These are phyloP conservation scores for Colletotrichum sp. DNA, from an alignment of 2,329 filamentous ascomycete genomes.

Conservation along the genomic window DNA sequence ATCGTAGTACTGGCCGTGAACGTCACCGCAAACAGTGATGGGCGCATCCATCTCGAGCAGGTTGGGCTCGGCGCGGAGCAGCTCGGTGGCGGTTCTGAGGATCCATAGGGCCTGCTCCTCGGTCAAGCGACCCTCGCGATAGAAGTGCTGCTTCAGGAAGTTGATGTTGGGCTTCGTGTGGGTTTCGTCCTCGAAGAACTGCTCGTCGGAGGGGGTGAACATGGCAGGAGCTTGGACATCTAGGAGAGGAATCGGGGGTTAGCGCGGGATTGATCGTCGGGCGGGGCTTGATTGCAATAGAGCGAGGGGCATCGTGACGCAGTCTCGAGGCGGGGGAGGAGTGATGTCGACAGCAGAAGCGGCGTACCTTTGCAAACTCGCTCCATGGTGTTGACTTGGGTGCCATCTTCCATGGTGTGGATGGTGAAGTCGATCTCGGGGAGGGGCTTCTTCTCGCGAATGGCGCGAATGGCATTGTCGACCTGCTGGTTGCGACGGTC, in stretches of 20 bases:
- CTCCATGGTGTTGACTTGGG: constrained; percentile 92
- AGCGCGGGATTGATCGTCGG: constrained; percentile 25
- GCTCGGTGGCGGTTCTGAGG: constrained; percentile 83
- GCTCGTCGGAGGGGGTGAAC: constrained; percentile 88
- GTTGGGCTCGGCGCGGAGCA: constrained; percentile 90
- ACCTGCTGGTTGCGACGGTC: constrained; percentile 66
- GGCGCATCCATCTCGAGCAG: constrained; percentile 98
- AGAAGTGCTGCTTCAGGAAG: constrained; percentile 98
- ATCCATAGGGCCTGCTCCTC: constrained; percentile 98
- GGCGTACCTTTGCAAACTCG: constrained; percentile 94
- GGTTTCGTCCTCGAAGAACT: constrained; percentile 90
- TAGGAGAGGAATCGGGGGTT: constrained; percentile 43
- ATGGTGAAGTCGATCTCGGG: constrained; percentile 99
- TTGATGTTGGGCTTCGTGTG: constrained; percentile 87
- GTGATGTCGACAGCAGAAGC: constrained; percentile 1
- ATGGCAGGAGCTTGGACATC: constrained; percentile 98
- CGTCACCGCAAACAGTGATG: constrained; percentile 97
- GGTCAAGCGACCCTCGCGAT: constrained; percentile 93
- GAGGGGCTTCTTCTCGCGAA: constrained; percentile 91
- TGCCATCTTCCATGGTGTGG: constrained; percentile 97
- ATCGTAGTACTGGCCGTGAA: constrained; percentile 99
- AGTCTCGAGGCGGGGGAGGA: constrained; percentile 18
- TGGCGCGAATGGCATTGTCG: constrained; percentile 90
- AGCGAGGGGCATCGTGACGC: constrained; percentile 14
- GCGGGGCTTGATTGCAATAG: constrained; percentile 10